These are phyloP conservation scores for Xylaria intraflava DNA, from an alignment of 495 filamentous ascomycete genomes.

Conservation along the genomic window DNA sequence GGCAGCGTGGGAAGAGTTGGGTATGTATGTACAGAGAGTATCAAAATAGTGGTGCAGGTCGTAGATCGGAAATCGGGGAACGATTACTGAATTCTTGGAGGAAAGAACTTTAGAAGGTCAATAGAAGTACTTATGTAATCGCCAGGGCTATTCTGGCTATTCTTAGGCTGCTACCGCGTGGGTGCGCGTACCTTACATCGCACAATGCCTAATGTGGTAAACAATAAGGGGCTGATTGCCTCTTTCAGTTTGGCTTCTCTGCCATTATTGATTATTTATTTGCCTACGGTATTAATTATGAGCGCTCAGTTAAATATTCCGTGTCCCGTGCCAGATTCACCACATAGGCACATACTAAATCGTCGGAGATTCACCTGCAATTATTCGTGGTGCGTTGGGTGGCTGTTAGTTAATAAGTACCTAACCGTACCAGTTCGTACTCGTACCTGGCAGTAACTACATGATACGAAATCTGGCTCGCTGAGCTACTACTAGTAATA, in stretches of 20 bases:
- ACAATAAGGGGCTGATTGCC: conserved; percentile 14
- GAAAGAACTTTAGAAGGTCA: neutral
- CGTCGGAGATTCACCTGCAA: too few relatives aligned
- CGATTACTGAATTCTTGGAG: neutral
- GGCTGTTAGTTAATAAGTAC: too few relatives aligned
- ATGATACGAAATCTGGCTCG: too few relatives aligned
- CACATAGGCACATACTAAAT: too few relatives aligned
- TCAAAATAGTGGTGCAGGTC: neutral
- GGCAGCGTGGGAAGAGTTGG: conserved; percentile 4
- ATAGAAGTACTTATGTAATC: neutral
- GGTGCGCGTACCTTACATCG: neutral
- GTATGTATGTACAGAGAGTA: neutral
- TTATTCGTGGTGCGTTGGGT: too few relatives aligned
- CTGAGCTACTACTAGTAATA: too few relatives aligned
- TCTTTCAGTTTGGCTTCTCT: conserved; percentile 7
- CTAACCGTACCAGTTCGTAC: too few relatives aligned
- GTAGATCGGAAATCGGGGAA: conserved; percentile 3
- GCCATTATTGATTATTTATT: neutral
- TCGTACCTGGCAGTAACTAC: too few relatives aligned
- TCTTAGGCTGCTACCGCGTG: neutral
- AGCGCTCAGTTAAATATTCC: too few relatives aligned
- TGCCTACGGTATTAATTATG: too few relatives aligned
- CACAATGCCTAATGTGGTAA: too few relatives aligned
- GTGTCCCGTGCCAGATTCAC: too few relatives aligned
- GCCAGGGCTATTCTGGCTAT: neutral